A percentile compares a stretch with the other conserved stretches of the same genome.
These are phyloP conservation scores for Pelargonium myrrhifolium DNA, from an alignment of 441 rosid genomes.

Conservation along the genomic window DNA sequence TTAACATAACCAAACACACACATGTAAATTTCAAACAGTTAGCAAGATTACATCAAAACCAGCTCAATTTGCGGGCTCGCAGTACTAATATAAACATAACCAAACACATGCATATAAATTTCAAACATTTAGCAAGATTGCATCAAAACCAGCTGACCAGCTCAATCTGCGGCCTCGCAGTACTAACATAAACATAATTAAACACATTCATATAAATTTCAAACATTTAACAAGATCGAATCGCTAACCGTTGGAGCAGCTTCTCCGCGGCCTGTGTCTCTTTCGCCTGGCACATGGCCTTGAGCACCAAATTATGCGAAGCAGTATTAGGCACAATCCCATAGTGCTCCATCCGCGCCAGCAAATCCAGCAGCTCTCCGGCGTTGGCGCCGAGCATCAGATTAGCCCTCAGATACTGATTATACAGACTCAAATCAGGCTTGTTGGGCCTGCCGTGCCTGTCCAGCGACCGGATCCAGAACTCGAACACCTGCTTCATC, in stretches of 20 bases:
- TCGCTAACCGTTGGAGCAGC: slow-evolving; percentile 59
- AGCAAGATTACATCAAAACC: background rate
- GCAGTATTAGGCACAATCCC: slow-evolving; percentile 50
- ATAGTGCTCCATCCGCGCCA: slow-evolving; percentile 6
- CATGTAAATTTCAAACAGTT: background rate
- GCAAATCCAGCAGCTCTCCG: slow-evolving; percentile 8
- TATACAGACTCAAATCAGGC: slow-evolving; percentile 66
- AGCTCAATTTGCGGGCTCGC: too few relatives aligned
- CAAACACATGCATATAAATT: too few relatives aligned
- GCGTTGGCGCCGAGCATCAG: slow-evolving; percentile 49
- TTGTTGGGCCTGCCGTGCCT: slow-evolving; percentile 67
- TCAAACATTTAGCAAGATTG: background rate
- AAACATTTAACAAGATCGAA: background rate
- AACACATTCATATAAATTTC: background rate
- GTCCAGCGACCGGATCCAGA: slow-evolving; percentile 72
- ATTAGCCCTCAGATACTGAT: slow-evolving; percentile 76
- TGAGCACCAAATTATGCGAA: slow-evolving; percentile 65
- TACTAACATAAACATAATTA: background rate
- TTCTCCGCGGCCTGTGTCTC: slow-evolving; percentile 65
- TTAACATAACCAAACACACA: background rate
- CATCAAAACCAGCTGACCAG: too few relatives aligned
- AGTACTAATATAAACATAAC: background rate
- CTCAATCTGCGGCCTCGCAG: too few relatives aligned
- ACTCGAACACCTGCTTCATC: slow-evolving; percentile 64
- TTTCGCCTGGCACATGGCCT: slow-evolving; percentile 58